Conservation (phyloP, 2,329 filamentous ascomycete species). For the Calonectria leucothoes region DNA sequence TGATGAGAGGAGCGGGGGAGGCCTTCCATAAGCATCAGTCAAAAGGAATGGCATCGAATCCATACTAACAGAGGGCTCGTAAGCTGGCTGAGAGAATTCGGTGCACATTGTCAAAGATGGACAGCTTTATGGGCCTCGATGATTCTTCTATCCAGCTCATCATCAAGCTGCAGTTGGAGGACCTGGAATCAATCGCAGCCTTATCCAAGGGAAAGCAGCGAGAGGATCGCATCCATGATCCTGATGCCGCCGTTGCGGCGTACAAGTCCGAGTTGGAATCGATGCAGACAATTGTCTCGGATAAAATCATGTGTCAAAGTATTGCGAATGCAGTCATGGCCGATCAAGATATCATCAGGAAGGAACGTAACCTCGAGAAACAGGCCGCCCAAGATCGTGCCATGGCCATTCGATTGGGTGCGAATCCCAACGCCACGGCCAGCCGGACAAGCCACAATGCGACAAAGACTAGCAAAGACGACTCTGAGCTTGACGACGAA, state of each 20-base stretch:
- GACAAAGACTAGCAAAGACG: background rate
- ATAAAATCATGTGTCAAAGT: conserved; percentile 1
- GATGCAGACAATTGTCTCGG: background rate
- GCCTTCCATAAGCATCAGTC: background rate
- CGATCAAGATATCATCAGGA: background rate
- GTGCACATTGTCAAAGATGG: background rate
- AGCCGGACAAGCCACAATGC: background rate
- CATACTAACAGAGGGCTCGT: background rate
- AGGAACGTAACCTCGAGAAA: background rate
- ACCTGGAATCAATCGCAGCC: background rate
- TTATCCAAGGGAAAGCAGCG: conserved; percentile 26
- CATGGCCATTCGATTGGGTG: background rate
- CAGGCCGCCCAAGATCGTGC: conserved; percentile 5
- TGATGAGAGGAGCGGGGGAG: background rate
- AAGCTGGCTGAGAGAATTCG: background rate
- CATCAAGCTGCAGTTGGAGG: conserved; percentile 25
- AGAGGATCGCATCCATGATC: background rate
- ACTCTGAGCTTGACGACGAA: background rate
- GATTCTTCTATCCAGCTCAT: background rate
- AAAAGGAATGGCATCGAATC: background rate
- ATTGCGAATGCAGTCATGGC: conserved; percentile 21
- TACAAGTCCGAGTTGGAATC: conserved; percentile 13
- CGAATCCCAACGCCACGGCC: background rate
- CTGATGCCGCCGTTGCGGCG: background rate
- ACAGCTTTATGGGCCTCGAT: background rate